phyloP scores from a whole-genome alignment of 768 basidiomycete species.

The Mycena olivaceomarginata region DNA sequence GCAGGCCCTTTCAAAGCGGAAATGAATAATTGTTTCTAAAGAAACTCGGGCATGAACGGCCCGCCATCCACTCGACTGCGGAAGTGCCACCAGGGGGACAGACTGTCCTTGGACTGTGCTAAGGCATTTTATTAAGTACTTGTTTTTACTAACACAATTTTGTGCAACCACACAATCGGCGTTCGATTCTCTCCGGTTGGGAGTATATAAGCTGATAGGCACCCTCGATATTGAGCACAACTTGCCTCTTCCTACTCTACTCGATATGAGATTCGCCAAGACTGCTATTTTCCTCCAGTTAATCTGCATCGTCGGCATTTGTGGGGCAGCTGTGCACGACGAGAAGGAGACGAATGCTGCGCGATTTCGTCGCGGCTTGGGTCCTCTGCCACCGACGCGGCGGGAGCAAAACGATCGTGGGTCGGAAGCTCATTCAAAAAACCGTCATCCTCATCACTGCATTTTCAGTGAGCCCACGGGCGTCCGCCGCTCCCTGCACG shows the following conservation, averaged over 20 bases:
- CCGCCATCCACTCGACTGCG: slow-evolving; percentile 7
- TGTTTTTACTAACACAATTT: neutral
- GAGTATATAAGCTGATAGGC: slow-evolving; percentile 1
- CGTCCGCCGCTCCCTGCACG: slow-evolving; percentile 7
- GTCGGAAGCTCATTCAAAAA: neutral
- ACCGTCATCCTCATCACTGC: neutral
- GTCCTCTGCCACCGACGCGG: slow-evolving; percentile 20
- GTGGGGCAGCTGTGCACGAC: neutral
- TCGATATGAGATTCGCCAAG: neutral
- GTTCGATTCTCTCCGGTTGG: neutral
- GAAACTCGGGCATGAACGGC: slow-evolving; percentile 15
- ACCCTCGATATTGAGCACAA: neutral
- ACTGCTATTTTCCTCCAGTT: neutral
- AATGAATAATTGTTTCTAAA: neutral
- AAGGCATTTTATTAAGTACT: neutral
- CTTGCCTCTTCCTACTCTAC: neutral
- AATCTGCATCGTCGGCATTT: neutral
- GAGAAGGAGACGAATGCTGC: slow-evolving; percentile 26
- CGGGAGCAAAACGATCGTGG: slow-evolving; percentile 15
- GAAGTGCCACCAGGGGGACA: slow-evolving; percentile 30
- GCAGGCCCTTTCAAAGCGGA: neutral
- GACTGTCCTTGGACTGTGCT: neutral
- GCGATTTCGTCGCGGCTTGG: slow-evolving; percentile 28
- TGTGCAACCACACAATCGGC: neutral
- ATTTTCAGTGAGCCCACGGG: slow-evolving; percentile 7